Conservation (phyloP, 1,284 basidiomycete genomes). For the Heliocybe sulcata region DNA sequence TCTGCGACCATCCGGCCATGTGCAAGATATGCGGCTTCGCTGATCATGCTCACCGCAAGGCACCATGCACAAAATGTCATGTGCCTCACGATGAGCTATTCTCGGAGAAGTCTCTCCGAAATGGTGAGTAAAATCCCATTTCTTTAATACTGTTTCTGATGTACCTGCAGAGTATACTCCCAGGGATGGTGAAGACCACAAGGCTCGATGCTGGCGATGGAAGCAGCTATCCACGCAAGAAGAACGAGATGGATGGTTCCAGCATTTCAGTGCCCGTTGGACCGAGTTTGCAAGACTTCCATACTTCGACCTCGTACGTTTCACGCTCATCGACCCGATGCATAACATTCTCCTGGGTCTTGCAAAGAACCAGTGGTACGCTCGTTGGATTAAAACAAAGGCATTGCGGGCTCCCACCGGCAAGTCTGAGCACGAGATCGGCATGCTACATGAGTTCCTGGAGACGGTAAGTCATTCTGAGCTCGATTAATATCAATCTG, state of each 20-base stretch:
- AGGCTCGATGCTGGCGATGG: slow-evolving; percentile 9
- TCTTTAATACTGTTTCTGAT: not conserved
- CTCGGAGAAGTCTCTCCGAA: slow-evolving; percentile 10
- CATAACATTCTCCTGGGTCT: slow-evolving; percentile 18
- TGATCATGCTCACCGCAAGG: slow-evolving; percentile 15
- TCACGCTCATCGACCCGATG: slow-evolving; percentile 25
- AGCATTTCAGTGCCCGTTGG: slow-evolving; percentile 17
- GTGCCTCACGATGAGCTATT: slow-evolving; percentile 12
- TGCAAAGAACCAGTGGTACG: no score
- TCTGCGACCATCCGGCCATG: slow-evolving; percentile 25
- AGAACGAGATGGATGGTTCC: slow-evolving; percentile 14
- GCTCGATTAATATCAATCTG: no score
- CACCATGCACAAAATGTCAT: slow-evolving; percentile 18
- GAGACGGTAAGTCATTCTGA: slow-evolving; percentile 11
- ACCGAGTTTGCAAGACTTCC: slow-evolving; percentile 20
- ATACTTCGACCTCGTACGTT: slow-evolving; percentile 22
- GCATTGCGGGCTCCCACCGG: slow-evolving; percentile 11
- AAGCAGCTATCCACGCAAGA: slow-evolving; percentile 2
- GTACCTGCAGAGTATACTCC: slow-evolving; percentile 11
- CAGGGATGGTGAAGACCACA: slow-evolving; percentile 11
- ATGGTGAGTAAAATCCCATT: slow-evolving; percentile 9
- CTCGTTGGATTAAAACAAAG: no score
- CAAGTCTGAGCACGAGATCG: slow-evolving; percentile 15
- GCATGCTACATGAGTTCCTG: slow-evolving; percentile 17
- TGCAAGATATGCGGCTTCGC: slow-evolving; percentile 23